Evolutionary conservation across 2,329 filamentous ascomycete species (phyloP), one percentile per base, ranked within the genome.

Genomic region (Monosporascus ibericus): DNA sequence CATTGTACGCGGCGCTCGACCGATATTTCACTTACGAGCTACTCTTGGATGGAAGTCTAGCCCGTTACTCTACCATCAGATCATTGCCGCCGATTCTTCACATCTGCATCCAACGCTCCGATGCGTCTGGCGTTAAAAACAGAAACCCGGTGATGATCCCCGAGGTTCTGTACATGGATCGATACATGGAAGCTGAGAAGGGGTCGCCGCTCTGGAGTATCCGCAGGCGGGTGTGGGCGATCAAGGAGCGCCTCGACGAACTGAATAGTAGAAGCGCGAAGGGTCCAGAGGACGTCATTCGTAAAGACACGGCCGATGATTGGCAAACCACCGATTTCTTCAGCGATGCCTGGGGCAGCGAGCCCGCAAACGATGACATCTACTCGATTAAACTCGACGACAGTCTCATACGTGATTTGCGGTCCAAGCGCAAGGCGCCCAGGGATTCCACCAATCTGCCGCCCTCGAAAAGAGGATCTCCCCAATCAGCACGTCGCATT

Each of bases 1-100:
- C 86, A 50, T 81, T 99, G 22, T 94, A 96, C 65, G 82, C 89
- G 44, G 90, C 91, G 2, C 81, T 99, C 3, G 90, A 95, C 60
- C 85, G 86, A 39, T 87, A 88, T 50, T 96, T 96, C 65, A 90
- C 95, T 61, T 81, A 86, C 47, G 86, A 94, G 61, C 80, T 85
- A 27, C 81, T 92, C 30, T 84, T 85, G 34, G 80, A 87, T 24
- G 82, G 82, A 53, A 81, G 81, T 65, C 74, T 64, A 63, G 81
- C 64, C 71, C 82, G 69, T 53, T 92, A 86, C 67, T 84, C 84
- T 6, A 86, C 88, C 1, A 88, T 95, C 56, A 82, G 81, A 56
- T 77, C 78, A n/a, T 74, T 92, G 11, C 91, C 94, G 1, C 91
- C 92, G 0, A 82, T 99, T 34, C 75, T 97, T 18, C 92, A 96